Evolutionary conservation across 1,284 basidiomycete genomes (phyloP), one percentile per base, ranked within the genome.

Genomic region (Mycena sp.): DNA sequence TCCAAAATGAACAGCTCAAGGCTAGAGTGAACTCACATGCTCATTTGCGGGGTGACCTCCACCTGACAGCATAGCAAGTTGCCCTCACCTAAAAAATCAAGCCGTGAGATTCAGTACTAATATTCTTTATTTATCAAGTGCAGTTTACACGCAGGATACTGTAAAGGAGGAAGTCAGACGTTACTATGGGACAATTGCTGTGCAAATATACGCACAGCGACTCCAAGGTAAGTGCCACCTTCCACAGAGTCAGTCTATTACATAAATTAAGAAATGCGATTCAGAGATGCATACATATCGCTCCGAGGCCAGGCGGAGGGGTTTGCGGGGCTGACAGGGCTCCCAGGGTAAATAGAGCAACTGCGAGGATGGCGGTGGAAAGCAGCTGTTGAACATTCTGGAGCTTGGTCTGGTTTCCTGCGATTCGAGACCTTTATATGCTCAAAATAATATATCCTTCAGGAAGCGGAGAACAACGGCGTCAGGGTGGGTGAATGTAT

Each of bases 1-100:
- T 48, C 14, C 26, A 4, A 48, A 6, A 19, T 54, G n/a, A 29
- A 17, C 26, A n/a, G n/a, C 38, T 7, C 25, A 6, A 30, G 21
- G 10, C 6, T 23, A n/a, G 2, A 46, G 17, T 28, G 14, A 49
- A 61, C 59, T 19, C 19, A 55, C 59, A 61, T n/a, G 38, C 45
- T 55, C 50, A 46, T 53, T 10, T 37, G 37, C 4, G 59, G 59
- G 10, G 23, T 12, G 12, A 37, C 38, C n/a, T 54, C 37, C 1
- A 61, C 46, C 45, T 61, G 59, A 45, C 59, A 61, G 45, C 52
- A 61, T n/a, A 61, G 4, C 29, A 61, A 32, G 4, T 45, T 25
- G 44, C 37, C 38, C 29, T 59, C 3, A 17, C 58, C 58, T 59
- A 5, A 23, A 37, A 29, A 45, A 10, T 6, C 30, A 2, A 48